These are phyloP conservation scores for Cladobotryum protrusum DNA, from an alignment of 2,329 filamentous ascomycete species.

Conservation along the genomic window DNA sequence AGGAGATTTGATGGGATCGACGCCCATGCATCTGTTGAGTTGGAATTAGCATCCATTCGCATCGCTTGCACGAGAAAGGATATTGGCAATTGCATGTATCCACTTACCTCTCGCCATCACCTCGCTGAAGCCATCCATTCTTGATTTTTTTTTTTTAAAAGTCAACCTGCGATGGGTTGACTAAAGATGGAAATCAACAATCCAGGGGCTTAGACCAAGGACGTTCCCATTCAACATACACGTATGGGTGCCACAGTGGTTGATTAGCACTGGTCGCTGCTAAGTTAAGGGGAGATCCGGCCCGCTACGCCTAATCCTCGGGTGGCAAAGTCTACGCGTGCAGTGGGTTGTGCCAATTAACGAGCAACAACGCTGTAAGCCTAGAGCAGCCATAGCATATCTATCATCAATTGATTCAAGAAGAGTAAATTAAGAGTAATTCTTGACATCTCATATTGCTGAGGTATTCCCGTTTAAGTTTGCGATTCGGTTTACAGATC, in stretches of 20 bases:
- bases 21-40: slow-evolving; percentile 29
- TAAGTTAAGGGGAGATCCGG: background rate
- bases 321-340: slow-evolving; percentile 3
- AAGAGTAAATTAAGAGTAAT: no score
- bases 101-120: slow-evolving; percentile 12
- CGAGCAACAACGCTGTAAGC: no score
- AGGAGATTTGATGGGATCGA: slow-evolving; percentile 47
- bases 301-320: slow-evolving; percentile 9
- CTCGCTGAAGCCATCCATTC: slow-evolving; percentile 14
- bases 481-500: no score
- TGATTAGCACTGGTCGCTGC: no score
- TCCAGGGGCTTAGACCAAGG: background rate
- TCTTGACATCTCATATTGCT: no score
- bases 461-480: no score
- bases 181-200: background rate
- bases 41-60: background rate
- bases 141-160: background rate
- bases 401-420: no score
- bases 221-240: background rate
- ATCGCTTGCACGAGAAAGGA: background rate
- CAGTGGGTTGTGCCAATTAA: no score
- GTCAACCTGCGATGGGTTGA: background rate
- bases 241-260: background rate
- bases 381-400: no score
- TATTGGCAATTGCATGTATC: background rate